These are phyloP conservation scores for Coccomyxa sp. DNA, from an alignment of 139 green algal genomes.

Conservation along the genomic window DNA sequence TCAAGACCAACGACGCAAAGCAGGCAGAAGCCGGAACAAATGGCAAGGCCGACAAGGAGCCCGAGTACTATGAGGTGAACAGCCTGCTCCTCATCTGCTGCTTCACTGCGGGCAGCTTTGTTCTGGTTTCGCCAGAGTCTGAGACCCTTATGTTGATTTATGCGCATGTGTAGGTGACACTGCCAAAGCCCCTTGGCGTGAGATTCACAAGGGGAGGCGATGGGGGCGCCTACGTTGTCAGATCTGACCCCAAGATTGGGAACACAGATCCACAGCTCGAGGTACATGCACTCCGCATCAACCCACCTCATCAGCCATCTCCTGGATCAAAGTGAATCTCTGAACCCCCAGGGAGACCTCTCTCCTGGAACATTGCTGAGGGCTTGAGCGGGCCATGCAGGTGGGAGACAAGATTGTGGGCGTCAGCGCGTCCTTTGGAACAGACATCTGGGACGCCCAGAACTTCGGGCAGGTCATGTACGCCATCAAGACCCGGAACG, in stretches of 20 bases:
- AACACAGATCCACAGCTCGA: conserved; percentile 72
- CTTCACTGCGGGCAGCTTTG: neutral
- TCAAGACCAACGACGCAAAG: neutral
- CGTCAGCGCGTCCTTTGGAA: conserved; percentile 90
- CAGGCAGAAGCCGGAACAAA: neutral
- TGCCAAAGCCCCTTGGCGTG: conserved; percentile 90
- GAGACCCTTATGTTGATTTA: neutral
- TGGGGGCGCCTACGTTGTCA: conserved; percentile 79
- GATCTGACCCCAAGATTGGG: conserved; percentile 50
- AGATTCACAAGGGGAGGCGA: conserved; percentile 88
- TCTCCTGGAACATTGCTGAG: too few relatives aligned
- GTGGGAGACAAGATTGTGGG: conserved; percentile 87
- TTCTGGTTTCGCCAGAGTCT: too few relatives aligned
- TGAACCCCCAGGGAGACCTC: neutral
- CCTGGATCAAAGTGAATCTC: neutral
- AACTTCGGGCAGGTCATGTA: conserved; percentile 98
- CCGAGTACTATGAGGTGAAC: conserved; percentile 1
- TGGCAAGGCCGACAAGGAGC: neutral
- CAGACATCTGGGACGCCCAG: conserved; percentile 91
- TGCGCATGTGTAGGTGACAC: conserved; percentile 50
- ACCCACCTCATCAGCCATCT: neutral
- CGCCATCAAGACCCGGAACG: conserved; percentile 93
- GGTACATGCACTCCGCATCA: too few relatives aligned
- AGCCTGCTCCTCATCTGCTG: neutral
- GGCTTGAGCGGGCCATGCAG: conserved; percentile 22